Evolutionary conservation across 306 rosid species (phyloP).

Genomic region (Coriaria nepalensis): DNA sequence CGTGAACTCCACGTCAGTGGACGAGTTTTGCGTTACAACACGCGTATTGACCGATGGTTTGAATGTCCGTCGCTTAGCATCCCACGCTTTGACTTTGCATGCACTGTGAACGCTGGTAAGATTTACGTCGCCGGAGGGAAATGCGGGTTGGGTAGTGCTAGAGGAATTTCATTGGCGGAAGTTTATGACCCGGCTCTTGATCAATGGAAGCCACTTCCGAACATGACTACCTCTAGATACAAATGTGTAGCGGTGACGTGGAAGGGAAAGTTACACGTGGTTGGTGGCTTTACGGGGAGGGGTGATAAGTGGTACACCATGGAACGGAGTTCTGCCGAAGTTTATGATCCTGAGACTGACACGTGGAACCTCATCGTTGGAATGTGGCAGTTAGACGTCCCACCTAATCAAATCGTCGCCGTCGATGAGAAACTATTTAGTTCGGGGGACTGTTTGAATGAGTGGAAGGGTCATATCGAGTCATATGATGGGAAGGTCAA

Average conservation of each 20-base stretch:
- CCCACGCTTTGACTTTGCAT: constrained; percentile 23
- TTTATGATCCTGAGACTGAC: constrained; percentile 3
- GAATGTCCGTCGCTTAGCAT: constrained; percentile 13
- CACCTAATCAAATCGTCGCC: constrained; percentile 23
- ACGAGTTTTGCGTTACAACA: constrained; percentile 13
- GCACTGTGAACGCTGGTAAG: constrained; percentile 11
- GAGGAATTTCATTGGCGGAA: constrained; percentile 19
- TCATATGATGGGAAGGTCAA: constrained; percentile 14
- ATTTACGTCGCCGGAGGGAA: constrained; percentile 26
- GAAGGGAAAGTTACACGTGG: constrained; percentile 17
- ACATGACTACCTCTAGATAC: constrained; percentile 11
- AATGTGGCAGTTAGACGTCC: constrained; percentile 25
- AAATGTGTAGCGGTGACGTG: constrained; percentile 23
- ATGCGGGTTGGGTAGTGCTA: not conserved
- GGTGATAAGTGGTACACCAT: constrained; percentile 4
- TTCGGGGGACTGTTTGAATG: constrained; percentile 20
- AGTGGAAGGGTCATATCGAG: constrained; percentile 27
- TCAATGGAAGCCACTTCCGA: constrained; percentile 18
- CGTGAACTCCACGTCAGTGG: constrained; percentile 8
- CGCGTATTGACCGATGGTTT: constrained; percentile 7
- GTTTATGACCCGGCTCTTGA: constrained; percentile 16
- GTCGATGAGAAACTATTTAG: constrained; percentile 18
- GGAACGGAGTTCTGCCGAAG: constrained; percentile 25
- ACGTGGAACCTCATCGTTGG: constrained; percentile 14
- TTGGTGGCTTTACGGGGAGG: constrained; percentile 18